Conservation (phyloP, 2,329 filamentous ascomycete genomes). For the Paramyrothecium roridum region DNA sequence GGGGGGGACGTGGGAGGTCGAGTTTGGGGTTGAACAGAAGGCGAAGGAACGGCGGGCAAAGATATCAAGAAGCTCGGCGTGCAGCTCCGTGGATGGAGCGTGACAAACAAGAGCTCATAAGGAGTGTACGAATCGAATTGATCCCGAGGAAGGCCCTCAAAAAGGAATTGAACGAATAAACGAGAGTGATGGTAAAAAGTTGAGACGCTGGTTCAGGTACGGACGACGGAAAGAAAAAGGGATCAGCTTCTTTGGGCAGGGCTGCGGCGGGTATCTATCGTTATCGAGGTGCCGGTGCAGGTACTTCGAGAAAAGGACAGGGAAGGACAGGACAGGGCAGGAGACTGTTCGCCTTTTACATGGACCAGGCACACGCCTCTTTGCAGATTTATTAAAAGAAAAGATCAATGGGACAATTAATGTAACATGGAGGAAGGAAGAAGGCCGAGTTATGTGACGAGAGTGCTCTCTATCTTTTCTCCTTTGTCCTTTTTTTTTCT, state of each 20-base stretch:
- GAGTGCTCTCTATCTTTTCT: not conserved
- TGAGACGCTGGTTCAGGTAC: not conserved
- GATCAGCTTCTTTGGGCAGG: not conserved
- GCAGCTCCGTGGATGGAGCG: constrained; percentile 15
- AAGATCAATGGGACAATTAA: not conserved
- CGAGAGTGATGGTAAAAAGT: not conserved
- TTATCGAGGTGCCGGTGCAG: no score
- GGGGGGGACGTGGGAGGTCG: not conserved
- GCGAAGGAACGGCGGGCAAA: no score
- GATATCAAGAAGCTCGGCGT: not conserved
- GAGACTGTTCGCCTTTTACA: not conserved
- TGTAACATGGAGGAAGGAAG: not conserved
- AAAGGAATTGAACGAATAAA: constrained; percentile 2
- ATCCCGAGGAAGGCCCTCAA: not conserved
- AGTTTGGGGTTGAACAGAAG: no score
- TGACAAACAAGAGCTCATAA: constrained; percentile 23
- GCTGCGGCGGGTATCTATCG: not conserved
- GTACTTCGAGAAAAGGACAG: no score
- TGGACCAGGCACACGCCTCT: not conserved
- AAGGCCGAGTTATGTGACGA: not conserved
- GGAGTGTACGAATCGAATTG: constrained; percentile 18
- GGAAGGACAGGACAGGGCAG: not conserved
- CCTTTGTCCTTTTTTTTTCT: not conserved
- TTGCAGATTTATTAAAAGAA: not conserved
- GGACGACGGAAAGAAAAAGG: not conserved